Conservation (phyloP, 1,139 yeast species). For the Taiozyma onychis region DNA sequence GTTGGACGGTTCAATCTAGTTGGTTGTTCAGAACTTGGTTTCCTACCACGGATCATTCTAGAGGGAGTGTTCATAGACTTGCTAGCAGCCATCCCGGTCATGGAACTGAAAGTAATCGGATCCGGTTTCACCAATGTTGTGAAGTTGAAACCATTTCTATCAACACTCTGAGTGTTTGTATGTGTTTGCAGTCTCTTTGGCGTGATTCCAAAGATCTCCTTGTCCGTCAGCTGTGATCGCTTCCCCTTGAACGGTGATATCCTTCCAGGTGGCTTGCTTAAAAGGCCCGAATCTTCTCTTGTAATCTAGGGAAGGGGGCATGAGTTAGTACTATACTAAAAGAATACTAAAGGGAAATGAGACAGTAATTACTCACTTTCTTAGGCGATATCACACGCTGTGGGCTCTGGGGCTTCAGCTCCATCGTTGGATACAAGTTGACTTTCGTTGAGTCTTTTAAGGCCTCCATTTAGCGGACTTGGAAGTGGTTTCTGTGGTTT, state of each 20-base stretch:
- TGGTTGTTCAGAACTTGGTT: conserved; percentile 20
- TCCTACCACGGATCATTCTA: conserved; percentile 13
- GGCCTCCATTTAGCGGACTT: conserved; percentile 1
- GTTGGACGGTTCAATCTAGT: conserved; percentile 11
- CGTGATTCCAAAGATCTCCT: conserved; percentile 17
- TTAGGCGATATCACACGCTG: not conserved
- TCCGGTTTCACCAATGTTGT: not conserved
- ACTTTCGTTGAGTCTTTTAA: conserved; percentile 12
- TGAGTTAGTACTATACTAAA: not conserved
- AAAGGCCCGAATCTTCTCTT: not conserved
- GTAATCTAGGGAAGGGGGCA: not conserved
- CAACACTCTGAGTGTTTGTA: conserved; percentile 18
- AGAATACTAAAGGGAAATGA: no score
- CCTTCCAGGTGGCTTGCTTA: conserved; percentile 19
- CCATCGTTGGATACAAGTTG: conserved; percentile 12
- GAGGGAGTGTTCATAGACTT: conserved; percentile 18
- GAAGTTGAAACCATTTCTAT: conserved; percentile 9
- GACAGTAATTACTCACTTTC: not conserved
- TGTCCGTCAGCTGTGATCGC: conserved; percentile 8
- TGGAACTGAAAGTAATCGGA: conserved; percentile 10
- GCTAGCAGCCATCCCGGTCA: conserved; percentile 17
- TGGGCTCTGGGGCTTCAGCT: conserved; percentile 13
- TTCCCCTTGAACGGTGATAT: conserved; percentile 21
- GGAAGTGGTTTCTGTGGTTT: not conserved
- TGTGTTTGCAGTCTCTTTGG: conserved; percentile 13